Evolutionary conservation across 192 early-diverging fungal genomes (phyloP).

Genomic region (Coemansia sp.): DNA sequence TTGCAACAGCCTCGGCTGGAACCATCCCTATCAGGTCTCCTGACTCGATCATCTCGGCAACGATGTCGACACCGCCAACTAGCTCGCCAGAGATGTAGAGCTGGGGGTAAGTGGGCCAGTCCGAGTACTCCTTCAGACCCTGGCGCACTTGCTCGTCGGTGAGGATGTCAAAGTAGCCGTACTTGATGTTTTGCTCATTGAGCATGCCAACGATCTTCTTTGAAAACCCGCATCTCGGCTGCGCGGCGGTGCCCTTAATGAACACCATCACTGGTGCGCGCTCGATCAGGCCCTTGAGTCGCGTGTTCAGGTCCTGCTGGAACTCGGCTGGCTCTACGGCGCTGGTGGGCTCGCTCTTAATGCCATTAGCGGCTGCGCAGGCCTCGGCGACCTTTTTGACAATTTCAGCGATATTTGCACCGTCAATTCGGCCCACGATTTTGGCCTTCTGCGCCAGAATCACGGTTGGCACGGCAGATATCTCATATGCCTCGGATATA

Average conservation of each 20-base stretch:
- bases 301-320: constrained; percentile 73
- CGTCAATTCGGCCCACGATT: constrained; percentile 79
- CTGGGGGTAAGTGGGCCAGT: constrained; percentile 98
- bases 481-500: constrained; percentile 86
- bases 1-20: constrained; percentile 48
- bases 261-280: constrained; percentile 89
- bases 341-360: constrained; percentile 33
- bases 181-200: constrained; percentile 73
- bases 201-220: constrained; percentile 79
- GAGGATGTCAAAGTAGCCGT: constrained; percentile 92
- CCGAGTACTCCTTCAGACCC: constrained; percentile 84
- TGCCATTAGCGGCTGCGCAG: constrained; percentile 29
- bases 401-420: constrained; percentile 86
- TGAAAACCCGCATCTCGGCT: constrained; percentile 94
- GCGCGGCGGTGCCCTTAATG: constrained; percentile 91
- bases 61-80: constrained; percentile 93
- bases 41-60: constrained; percentile 85
- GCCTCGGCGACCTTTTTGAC: constrained; percentile 63
- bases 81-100: constrained; percentile 93
- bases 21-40: constrained; percentile 72
- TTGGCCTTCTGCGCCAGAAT: constrained; percentile 76
- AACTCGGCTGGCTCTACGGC: constrained; percentile 57
- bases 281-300: constrained; percentile 70
- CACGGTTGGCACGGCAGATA: constrained; percentile 91
- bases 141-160: constrained; percentile 91